These are phyloP conservation scores for Hyaloscypha bicolor DNA, from an alignment of 495 filamentous ascomycete genomes.

Conservation along the genomic window DNA sequence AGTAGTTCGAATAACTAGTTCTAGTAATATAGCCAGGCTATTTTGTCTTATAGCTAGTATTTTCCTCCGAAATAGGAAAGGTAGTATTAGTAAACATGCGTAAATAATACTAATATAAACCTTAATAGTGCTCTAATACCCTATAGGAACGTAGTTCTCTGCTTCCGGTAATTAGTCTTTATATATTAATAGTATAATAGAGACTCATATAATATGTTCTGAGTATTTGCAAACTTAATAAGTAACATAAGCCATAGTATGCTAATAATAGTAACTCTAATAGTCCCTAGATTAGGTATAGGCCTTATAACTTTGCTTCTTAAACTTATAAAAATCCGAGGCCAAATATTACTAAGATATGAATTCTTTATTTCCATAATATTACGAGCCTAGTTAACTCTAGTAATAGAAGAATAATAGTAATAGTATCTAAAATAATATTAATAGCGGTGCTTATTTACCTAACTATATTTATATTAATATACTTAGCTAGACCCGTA, in stretches of 20 bases:
- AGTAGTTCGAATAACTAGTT: not conserved
- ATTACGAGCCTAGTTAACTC: slow-evolving; percentile 47
- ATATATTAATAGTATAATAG: slow-evolving; percentile 1
- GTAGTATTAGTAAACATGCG: slow-evolving; percentile 36
- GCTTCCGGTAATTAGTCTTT: not conserved
- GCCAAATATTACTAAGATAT: slow-evolving; percentile 45
- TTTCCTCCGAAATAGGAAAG: slow-evolving; percentile 28
- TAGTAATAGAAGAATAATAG: slow-evolving; percentile 55
- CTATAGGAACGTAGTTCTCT: slow-evolving; percentile 21
- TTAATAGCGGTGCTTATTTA: slow-evolving; percentile 53
- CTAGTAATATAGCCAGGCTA: not conserved
- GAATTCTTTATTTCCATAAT: slow-evolving; percentile 40
- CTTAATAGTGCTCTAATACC: slow-evolving; percentile 38
- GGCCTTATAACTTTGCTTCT: not conserved
- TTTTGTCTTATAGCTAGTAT: not conserved
- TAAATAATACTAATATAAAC: slow-evolving; percentile 37
- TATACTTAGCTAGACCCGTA: slow-evolving; percentile 36
- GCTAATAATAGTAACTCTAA: slow-evolving; percentile 15
- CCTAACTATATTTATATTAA: slow-evolving; percentile 47
- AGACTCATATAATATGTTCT: slow-evolving; percentile 15
- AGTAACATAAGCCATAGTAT: slow-evolving; percentile 17
- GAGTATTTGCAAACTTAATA: slow-evolving; percentile 19
- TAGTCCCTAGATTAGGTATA: slow-evolving; percentile 6
- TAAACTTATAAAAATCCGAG: slow-evolving; percentile 40
- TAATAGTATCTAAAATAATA: slow-evolving; percentile 52